A percentile compares a stretch with the other conserved stretches of the same genome.
Conservation (phyloP, 1,284 basidiomycete genomes). For the Ustilago loliicola region DNA sequence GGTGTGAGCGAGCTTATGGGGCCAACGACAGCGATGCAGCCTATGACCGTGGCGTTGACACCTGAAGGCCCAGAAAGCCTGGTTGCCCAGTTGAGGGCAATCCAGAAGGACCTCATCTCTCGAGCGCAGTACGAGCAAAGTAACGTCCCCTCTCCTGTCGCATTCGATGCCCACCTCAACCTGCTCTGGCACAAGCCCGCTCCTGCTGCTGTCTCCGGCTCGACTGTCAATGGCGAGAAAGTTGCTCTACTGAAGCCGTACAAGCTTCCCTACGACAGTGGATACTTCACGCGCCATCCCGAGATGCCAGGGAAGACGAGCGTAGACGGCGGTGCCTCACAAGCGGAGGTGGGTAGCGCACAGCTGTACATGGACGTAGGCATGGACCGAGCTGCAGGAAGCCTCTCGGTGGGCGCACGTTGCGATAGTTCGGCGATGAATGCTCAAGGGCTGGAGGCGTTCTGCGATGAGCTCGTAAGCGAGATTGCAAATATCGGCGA, state of each 20-base stretch:
- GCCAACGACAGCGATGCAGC: constrained; percentile 21
- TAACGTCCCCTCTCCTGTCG: neutral
- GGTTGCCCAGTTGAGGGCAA: constrained; percentile 6
- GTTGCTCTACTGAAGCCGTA: constrained; percentile 5
- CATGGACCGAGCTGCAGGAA: constrained; percentile 4
- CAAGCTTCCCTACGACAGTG: constrained; percentile 16
- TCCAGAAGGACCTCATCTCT: constrained; percentile 12
- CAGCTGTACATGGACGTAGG: constrained; percentile 30
- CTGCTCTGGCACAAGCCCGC: constrained; percentile 16
- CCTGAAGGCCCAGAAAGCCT: neutral
- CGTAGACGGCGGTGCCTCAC: neutral
- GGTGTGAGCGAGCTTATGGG: constrained; percentile 17
- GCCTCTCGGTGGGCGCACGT: constrained; percentile 15
- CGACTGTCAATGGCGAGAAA: neutral
- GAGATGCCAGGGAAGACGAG: constrained; percentile 13
- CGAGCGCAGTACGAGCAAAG: constrained; percentile 15
- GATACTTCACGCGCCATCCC: constrained; percentile 21
- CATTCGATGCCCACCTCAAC: constrained; percentile 29
- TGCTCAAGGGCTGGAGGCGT: no score
- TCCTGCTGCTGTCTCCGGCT: no score
- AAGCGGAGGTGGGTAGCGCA: neutral
- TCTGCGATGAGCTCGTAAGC: no score
- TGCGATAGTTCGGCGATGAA: no score
- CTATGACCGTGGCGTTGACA: constrained; percentile 18
- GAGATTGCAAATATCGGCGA: no score